Evolutionary conservation across 306 rosid species (phyloP), one percentile per base, ranked within the genome.

Genomic region (Glycine soja): DNA sequence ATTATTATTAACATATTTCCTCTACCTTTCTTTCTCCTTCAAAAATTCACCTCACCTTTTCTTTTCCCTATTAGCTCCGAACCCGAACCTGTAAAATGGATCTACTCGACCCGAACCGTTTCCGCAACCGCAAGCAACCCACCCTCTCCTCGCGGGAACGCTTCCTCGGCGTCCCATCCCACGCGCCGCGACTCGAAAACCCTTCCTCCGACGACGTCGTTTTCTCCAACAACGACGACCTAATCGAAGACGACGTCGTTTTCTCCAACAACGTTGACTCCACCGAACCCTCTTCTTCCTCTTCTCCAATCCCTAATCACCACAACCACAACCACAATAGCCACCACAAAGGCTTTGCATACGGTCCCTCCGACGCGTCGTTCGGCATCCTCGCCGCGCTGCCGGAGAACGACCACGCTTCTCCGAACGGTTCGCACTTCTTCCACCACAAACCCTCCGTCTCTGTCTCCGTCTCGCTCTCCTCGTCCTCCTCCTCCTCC

Each of bases 301-400:
- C 83, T 38, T 72, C 92, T 2, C 10, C 87, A 19, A 81, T 74
- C 59, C 86, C 86, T n/a, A 91, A 76, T 72, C 80, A 61, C 84
- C 82, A 54, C 67, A 59, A 54, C 19, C 85, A 75, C 80, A 57
- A 18, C 15, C 85, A 75, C 80, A 57, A 18, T 15, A 62, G 56
- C 42, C 42, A 64, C 36, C 83, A 50, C 76, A 90, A 86, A 72
- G 84, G 78, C 30, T 82, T 86, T 51, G 71, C 85, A 2, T 78
- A 56, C 47, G 57, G 83, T 0, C 82, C 81, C 3, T 78, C 87
- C 0, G 92, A 90, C 59, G 32, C 88, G 8, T 93, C 88, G 8
- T 93, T 89, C 82, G 98, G 97, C n/a, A 89, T 94, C 87, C 98
- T 89, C 65, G 95, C 98, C 32, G 95, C 91, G 10, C 86, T 90